These are phyloP conservation scores for Solanum paucissectum DNA, from an alignment of 257 asterid species.

Conservation along the genomic window DNA sequence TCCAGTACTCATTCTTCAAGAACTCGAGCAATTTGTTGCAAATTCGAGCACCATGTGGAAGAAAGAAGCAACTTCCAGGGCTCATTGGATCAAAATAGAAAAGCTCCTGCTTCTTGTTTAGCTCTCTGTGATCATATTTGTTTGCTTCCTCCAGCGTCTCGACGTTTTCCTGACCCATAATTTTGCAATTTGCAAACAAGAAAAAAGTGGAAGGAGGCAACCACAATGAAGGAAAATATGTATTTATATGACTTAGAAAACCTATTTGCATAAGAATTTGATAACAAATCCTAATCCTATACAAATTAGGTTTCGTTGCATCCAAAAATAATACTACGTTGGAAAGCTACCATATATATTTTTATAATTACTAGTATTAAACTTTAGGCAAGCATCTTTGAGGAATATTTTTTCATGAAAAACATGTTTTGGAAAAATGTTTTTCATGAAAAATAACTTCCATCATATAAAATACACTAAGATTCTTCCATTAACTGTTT, in stretches of 20 bases:
- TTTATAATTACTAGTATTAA: not conserved
- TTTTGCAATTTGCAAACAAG: not conserved
- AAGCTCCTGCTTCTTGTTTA: constrained; percentile 81
- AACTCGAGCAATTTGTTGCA: constrained; percentile 79
- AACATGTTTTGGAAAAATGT: not conserved
- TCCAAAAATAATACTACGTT: not conserved
- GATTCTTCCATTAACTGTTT: not conserved
- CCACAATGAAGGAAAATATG: not conserved
- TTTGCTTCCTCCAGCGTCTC: constrained; percentile 85
- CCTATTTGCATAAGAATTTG: not conserved
- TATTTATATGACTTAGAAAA: not conserved
- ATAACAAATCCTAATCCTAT: not conserved
- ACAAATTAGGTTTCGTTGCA: not conserved
- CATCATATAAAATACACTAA: not conserved
- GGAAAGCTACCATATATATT: not conserved
- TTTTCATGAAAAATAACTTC: not conserved
- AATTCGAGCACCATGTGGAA: constrained; percentile 81
- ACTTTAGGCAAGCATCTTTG: not conserved
- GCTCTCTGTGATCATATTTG: constrained; percentile 90
- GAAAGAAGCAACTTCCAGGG: constrained; percentile 96
- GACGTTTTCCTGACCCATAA: constrained; percentile 45
- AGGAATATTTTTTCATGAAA: not conserved
- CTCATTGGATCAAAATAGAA: constrained; percentile 92
- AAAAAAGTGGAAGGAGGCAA: not conserved
- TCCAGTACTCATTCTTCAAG: constrained; percentile 65